Base-by-base conservation (phyloP, 1,139 yeast species). In the Zhuliangozyma parablackwelliae region DNA sequence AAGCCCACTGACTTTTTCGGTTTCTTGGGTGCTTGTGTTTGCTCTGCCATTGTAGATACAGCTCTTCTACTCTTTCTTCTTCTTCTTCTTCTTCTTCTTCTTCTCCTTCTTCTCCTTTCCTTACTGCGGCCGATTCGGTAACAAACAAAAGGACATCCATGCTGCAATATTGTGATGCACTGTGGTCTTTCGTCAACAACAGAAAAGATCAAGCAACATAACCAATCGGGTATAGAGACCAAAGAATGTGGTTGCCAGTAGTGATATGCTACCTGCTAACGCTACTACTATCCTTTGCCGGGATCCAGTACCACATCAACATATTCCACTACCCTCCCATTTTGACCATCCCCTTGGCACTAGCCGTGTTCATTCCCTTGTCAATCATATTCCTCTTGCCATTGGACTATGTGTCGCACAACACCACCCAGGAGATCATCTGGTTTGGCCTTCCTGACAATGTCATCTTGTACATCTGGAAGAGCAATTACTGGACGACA, bases 401-500 rank as follows among this genome's bases (percentile, higher is more conserved):
- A 1, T 47, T 65, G 20, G 76, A 70, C 50, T 69, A 67, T 45
- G 63, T 68, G 6, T 48, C 61, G 9, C 65, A 59, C 49, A 62
- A 61, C 53, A 50, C 48, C 30, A 46, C 36, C 21, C 48, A 31
- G 33, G 33, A 34, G 10, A 38, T 33, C 8, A 36, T 43, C 2
- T 63, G 63, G 59, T 56, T 65, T 37, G 49, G 44, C 11, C 36
- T 65, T 23, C 62, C 69, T 0, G 74, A 78, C 39, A 49, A 56
- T 2, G 67, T 71, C n/a, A 69, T 83, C 8, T 60, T 78, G 26
- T 53, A 65, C 7, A 54, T 82, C 26, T 87, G 96, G 96, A 75
- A 83, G 46, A 54, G 76, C 34, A 80, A 82, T 39, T 87, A 87
- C 58, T 87, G 96, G 96, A 63, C 76, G 11, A 85, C 95, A 0